Evolutionary conservation across 345 rosid genomes (phyloP).

Genomic region (Salix brachista): DNA sequence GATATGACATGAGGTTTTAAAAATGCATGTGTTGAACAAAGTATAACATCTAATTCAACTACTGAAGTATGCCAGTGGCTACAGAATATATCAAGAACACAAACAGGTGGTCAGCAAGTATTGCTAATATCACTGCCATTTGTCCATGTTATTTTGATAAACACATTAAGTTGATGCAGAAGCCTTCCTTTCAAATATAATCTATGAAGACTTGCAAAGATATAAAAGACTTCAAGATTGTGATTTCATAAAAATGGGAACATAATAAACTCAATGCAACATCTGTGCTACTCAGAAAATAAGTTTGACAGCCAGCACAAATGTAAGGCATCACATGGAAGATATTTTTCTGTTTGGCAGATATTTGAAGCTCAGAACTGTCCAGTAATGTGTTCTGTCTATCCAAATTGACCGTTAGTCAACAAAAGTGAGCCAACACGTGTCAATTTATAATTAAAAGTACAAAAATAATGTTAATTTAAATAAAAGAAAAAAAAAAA

Average conservation of each 20-base stretch:
- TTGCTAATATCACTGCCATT: neutral
- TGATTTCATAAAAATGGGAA: neutral
- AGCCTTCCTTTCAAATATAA: neutral
- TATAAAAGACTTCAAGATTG: neutral
- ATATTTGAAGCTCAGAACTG: neutral
- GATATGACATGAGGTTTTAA: too few relatives aligned
- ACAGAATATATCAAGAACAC: too few relatives aligned
- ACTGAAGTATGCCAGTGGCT: too few relatives aligned
- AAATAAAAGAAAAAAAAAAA: too few relatives aligned
- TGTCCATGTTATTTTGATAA: neutral
- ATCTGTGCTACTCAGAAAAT: neutral
- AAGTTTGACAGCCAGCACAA: neutral
- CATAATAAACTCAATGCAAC: neutral
- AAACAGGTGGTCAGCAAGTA: too few relatives aligned
- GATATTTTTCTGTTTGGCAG: neutral
- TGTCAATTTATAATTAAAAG: too few relatives aligned
- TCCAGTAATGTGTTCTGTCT: too few relatives aligned
- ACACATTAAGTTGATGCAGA: neutral
- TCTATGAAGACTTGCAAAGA: neutral
- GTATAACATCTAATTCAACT: too few relatives aligned
- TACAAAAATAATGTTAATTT: too few relatives aligned
- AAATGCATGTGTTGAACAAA: too few relatives aligned
- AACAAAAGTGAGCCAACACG: too few relatives aligned
- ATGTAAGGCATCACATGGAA: neutral
- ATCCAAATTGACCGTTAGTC: too few relatives aligned